These are phyloP conservation scores for Buxus sempervirens DNA, from an alignment of 164 flowering plant genomes.

Conservation along the genomic window DNA sequence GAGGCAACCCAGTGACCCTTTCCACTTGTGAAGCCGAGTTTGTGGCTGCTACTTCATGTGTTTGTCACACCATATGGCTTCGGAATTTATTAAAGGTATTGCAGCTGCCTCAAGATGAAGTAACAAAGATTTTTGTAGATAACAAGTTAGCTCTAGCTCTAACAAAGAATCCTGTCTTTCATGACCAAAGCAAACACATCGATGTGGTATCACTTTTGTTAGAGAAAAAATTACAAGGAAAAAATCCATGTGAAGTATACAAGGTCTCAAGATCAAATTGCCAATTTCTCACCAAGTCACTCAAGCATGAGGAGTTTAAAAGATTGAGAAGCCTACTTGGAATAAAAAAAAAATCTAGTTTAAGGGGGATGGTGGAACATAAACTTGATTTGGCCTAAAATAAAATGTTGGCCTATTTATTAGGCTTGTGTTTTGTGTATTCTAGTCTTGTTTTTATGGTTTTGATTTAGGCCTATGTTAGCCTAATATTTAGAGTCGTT, in stretches of 20 bases:
- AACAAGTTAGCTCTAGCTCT: neutral
- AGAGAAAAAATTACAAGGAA: neutral
- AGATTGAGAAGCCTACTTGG: neutral
- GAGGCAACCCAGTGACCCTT: neutral
- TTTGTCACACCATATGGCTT: neutral
- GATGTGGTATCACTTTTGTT: neutral
- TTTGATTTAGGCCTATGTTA: too few relatives aligned
- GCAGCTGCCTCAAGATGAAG: neutral
- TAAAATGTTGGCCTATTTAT: too few relatives aligned
- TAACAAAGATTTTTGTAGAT: neutral
- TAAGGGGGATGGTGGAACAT: too few relatives aligned
- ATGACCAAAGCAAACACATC: neutral
- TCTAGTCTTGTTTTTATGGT: too few relatives aligned
- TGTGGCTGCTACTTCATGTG: neutral
- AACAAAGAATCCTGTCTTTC: neutral
- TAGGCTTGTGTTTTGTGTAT: too few relatives aligned
- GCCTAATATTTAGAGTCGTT: too few relatives aligned
- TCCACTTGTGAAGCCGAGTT: neutral
- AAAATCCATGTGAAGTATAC: neutral
- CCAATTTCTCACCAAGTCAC: neutral
- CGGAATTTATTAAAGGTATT: neutral
- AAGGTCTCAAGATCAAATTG: neutral
- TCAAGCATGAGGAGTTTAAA: neutral
- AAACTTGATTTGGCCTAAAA: too few relatives aligned
- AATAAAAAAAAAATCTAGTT: neutral